A percentile compares a stretch with the other conserved stretches of the same genome.
Conservation (phyloP, 2,329 filamentous ascomycete genomes). For the Arthrinium phaeospermum region DNA sequence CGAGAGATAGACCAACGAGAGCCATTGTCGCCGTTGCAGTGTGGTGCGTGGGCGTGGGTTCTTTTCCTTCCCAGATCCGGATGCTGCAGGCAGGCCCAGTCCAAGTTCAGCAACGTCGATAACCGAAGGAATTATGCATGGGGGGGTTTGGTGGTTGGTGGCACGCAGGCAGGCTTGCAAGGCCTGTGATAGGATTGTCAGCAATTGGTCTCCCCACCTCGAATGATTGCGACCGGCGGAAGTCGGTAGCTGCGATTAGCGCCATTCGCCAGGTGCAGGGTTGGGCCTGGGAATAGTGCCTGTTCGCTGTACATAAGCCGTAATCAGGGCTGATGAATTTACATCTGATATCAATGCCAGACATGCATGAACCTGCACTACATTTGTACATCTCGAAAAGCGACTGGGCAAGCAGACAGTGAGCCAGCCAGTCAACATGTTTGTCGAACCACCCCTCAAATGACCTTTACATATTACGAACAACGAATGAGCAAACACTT, state of each 20-base stretch:
- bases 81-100: background rate
- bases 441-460: background rate
- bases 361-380: conserved; percentile 4
- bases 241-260: background rate
- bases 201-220: conserved; percentile 1
- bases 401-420: no score
- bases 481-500: background rate
- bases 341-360: background rate
- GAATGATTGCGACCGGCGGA: conserved; percentile 12
- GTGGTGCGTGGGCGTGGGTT: background rate
- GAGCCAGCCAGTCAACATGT: background rate
- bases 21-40: conserved; percentile 53
- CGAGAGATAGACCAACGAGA: conserved; percentile 64
- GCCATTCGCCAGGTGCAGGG: background rate
- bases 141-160: background rate
- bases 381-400: background rate
- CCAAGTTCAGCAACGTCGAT: background rate
- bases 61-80: background rate
- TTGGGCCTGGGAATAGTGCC: background rate
- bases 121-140: conserved; percentile 15
- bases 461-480: background rate
- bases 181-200: background rate
- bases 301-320: background rate
- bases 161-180: background rate
- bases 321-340: background rate